Conservation (phyloP, 306 rosid species). For the Carpinus fangiana region DNA sequence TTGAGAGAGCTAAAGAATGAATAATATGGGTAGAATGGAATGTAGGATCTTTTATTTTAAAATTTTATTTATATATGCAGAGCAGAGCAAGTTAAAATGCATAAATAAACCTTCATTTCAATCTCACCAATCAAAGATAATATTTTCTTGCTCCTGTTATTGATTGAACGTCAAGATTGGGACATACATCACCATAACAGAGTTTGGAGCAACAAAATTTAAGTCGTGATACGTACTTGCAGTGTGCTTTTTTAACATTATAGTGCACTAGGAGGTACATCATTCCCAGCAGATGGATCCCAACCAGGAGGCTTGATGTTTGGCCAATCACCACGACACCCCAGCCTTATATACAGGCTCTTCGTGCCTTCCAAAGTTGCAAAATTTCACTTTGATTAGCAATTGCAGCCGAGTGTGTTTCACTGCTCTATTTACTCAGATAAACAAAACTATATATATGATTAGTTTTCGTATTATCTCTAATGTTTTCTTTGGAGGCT, state of each 20-base stretch:
- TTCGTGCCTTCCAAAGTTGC: conserved; percentile 59
- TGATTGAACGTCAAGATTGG: too few species aligned
- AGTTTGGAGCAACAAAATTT: background rate
- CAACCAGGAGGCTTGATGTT: conserved; percentile 93
- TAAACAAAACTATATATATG: too few species aligned
- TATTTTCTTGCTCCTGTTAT: background rate
- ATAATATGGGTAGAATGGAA: background rate
- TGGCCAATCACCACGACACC: conserved; percentile 99
- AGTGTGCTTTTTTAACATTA: background rate
- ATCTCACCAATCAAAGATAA: background rate
- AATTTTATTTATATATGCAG: background rate
- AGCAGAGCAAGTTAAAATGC: background rate
- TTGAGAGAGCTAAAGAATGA: too few species aligned
- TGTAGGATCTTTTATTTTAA: too few species aligned
- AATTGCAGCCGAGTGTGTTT: background rate
- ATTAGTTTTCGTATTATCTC: background rate
- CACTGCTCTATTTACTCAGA: background rate
- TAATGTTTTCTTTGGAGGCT: background rate
- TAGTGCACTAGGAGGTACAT: conserved; percentile 13
- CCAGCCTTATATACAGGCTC: conserved; percentile 82
- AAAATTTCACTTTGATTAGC: background rate
- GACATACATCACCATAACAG: background rate
- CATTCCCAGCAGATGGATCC: conserved; percentile 72
- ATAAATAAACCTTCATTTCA: too few species aligned
- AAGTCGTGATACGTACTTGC: background rate